A percentile compares a stretch with the other conserved stretches of the same genome.
These are phyloP conservation scores for Setomelanomma holmii DNA, from an alignment of 2,329 filamentous ascomycete species.

Conservation along the genomic window DNA sequence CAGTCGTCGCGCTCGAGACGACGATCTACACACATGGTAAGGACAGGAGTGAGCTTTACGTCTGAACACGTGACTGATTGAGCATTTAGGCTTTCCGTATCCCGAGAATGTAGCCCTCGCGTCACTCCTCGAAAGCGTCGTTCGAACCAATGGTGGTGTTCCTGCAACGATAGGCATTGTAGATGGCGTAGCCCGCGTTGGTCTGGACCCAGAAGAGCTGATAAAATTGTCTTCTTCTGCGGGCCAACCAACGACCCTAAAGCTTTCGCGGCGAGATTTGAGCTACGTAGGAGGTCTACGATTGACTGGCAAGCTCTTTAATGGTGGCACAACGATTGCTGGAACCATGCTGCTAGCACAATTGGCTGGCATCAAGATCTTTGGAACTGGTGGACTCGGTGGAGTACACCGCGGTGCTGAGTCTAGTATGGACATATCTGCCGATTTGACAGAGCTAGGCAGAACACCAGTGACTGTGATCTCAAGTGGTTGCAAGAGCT, in stretches of 20 bases:
- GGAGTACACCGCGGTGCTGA: conserved; percentile 92
- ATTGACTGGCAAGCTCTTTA: conserved; percentile 69
- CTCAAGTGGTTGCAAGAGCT: conserved; percentile 92
- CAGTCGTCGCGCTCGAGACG: conserved; percentile 91
- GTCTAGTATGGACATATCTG: conserved; percentile 88
- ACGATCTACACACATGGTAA: conserved; percentile 95
- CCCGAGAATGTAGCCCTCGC: conserved; percentile 78
- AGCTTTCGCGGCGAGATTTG: conserved; percentile 87
- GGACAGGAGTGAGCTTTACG: no score
- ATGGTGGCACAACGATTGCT: conserved; percentile 92
- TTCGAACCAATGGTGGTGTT: conserved; percentile 77
- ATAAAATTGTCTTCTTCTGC: conserved; percentile 71
- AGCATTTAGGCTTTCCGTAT: conserved; percentile 67
- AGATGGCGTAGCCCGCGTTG: conserved; percentile 81
- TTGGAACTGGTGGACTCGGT: conserved; percentile 92
- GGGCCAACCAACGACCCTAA: conserved; percentile 71
- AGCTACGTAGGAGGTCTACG: conserved; percentile 80
- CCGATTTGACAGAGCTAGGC: conserved; percentile 92
- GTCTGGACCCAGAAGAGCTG: conserved; percentile 75
- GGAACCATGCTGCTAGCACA: conserved; percentile 91
- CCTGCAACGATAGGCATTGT: conserved; percentile 92
- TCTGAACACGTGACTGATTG: conserved; percentile 13
- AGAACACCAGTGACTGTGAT: conserved; percentile 88
- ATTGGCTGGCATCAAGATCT: conserved; percentile 86
- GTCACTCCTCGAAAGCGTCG: conserved; percentile 78